Evolutionary conservation across 805 yeast species (phyloP), one percentile per base, ranked within the genome.

Genomic region (Isabelozyma gotoi): DNA sequence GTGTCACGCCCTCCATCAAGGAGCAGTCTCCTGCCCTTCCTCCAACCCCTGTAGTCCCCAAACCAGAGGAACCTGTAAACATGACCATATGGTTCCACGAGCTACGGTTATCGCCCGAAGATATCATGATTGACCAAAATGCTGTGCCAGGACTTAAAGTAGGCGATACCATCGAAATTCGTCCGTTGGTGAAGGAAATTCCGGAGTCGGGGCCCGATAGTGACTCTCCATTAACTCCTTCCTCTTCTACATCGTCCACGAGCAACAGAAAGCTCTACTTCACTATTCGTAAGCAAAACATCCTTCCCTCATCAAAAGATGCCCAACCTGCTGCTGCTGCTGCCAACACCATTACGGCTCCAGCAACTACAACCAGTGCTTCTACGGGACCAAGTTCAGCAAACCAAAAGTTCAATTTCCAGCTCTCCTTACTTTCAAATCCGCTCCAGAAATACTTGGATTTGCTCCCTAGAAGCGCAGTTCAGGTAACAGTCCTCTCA

Each of bases 101-200:
- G 48, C 52, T 77, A 3, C 65, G 88, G 18, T 69, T 76, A 0
- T 78, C 82, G 1, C 35, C 67, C 1, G 82, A 81, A 31, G 80
- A 78, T 31, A 86, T 90, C 2, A 60, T 85, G 37, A 55, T 90
- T 1, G 91, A 88, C 55, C 62, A 82, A 15, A 55, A 68, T 0
- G 65, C 79, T 3, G 50, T 88, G 0, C 85, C 88, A 0, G 85
- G 84, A 0, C 78, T 87, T 1, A 68, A 70, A 42, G 81, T 74
- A n/a, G 96, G 96, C 14, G 88, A 85, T 55, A 63, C 88, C 6
- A 91, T 88, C 17, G 95, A 88, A 59, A 54, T 86, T 36, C 77
- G 71, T 48, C 74, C 82, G 21, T 70, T 76, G 20, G 58, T 38
- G 39, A 44, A 33, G 6, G 20, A 31, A 16, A 19, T 16, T 10